These are phyloP conservation scores for Pontederia paniculata DNA, from an alignment of 176 grass and related monocot genomes.

Conservation along the genomic window DNA sequence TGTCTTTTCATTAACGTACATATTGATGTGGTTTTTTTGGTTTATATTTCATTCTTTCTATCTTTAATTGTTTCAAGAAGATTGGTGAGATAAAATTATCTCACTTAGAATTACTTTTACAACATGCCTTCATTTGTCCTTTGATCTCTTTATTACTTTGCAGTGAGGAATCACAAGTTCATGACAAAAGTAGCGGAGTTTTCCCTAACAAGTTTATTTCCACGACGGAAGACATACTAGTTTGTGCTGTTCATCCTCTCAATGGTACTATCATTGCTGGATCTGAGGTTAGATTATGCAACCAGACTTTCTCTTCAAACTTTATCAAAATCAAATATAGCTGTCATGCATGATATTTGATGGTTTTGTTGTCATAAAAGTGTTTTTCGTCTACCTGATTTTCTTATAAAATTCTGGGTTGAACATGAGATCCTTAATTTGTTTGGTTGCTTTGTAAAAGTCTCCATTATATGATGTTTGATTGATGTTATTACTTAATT, in stretches of 20 bases:
- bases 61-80: too few relatives aligned
- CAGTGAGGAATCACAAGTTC: constrained; percentile 41
- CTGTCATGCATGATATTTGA: background rate
- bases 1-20: too few relatives aligned
- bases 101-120: background rate
- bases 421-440: too few relatives aligned
- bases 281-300: constrained; percentile 48
- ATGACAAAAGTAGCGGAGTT: constrained; percentile 21
- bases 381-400: too few relatives aligned
- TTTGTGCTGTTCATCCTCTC: constrained; percentile 60
- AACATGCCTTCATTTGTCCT: background rate
- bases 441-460: too few relatives aligned
- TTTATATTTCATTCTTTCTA: too few relatives aligned
- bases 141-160: constrained; percentile 21
- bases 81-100: constrained; percentile 3
- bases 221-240: constrained; percentile 50
- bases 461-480: background rate
- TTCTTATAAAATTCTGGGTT: too few relatives aligned
- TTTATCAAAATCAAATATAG: background rate
- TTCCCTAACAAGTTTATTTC: constrained; percentile 59
- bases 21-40: too few relatives aligned
- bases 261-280: constrained; percentile 54
- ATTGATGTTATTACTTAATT: background rate
- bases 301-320: background rate
- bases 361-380: background rate